These are phyloP conservation scores for Chrysanthemum makinoi DNA, from an alignment of 129 eudicot genomes.

Conservation along the genomic window DNA sequence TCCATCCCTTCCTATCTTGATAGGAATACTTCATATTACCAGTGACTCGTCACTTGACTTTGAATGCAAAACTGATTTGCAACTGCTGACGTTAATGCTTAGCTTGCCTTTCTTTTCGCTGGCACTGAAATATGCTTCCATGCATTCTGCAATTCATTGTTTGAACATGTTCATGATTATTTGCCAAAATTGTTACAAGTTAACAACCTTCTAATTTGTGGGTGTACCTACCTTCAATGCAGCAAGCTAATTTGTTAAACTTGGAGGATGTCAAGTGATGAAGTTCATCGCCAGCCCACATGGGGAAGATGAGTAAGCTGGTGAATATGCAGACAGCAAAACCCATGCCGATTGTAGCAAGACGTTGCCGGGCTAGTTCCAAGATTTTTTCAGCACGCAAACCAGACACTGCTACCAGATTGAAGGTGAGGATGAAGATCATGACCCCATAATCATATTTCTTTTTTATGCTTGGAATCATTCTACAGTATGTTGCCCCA, in stretches of 20 bases:
- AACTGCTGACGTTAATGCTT: constrained; percentile 34
- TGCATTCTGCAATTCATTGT: constrained; percentile 48
- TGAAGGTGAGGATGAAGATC: constrained; percentile 78
- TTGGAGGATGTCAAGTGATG: constrained; percentile 55
- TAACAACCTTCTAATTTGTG: background rate
- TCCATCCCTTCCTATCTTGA: no score
- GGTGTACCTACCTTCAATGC: constrained; percentile 54
- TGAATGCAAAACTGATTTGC: constrained; percentile 66
- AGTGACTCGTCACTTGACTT: constrained; percentile 74
- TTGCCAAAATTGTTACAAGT: constrained; percentile 2
- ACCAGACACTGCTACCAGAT: constrained; percentile 73
- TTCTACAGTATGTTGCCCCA: constrained; percentile 62
- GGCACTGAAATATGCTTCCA: constrained; percentile 58
- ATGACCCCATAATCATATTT: constrained; percentile 70
- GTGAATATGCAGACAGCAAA: constrained; percentile 61
- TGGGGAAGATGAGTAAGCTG: constrained; percentile 64
- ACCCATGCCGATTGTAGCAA: constrained; percentile 72
- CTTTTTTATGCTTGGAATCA: constrained; percentile 67
- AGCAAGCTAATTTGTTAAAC: constrained; percentile 57
- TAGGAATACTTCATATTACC: constrained; percentile 42
- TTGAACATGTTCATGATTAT: constrained; percentile 5
- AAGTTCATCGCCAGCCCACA: constrained; percentile 88
- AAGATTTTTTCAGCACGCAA: constrained; percentile 61
- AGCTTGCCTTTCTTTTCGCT: constrained; percentile 41
- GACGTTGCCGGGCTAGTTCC: constrained; percentile 55